These are phyloP conservation scores for Monascus ruber DNA, from an alignment of 2,329 filamentous ascomycete genomes.

Conservation along the genomic window DNA sequence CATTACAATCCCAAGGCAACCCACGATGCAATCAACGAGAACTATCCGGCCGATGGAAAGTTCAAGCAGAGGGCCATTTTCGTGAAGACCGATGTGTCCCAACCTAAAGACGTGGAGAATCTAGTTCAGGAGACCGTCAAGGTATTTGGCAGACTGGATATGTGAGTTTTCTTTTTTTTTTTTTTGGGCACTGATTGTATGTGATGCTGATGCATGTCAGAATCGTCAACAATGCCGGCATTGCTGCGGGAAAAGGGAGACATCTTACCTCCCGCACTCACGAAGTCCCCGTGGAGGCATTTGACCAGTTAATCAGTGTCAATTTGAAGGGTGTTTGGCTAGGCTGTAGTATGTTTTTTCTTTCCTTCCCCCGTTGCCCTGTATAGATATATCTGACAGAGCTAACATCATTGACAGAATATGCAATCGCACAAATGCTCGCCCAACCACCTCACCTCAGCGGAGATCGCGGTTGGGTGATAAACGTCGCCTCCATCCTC, in stretches of 20 bases:
- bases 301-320: constrained; percentile 30
- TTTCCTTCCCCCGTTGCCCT: not conserved
- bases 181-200: no score
- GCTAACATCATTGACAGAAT: constrained; percentile 10
- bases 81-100: constrained; percentile 34
- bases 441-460: constrained; percentile 21
- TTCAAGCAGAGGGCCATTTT: constrained; percentile 25
- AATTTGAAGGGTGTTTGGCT: constrained; percentile 32
- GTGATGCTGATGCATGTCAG: constrained; percentile 12
- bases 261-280: not conserved
- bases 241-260: constrained; percentile 28
- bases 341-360: constrained; percentile 22
- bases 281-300: constrained; percentile 27
- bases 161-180: constrained; percentile 19
- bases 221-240: constrained; percentile 41
- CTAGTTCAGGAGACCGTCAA: constrained; percentile 26
- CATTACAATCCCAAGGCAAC: constrained; percentile 2
- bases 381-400: no score
- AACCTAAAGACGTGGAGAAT: constrained; percentile 22
- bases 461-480: constrained; percentile 26
- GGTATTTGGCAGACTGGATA: constrained; percentile 32
- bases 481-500: constrained; percentile 23
- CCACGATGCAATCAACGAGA: constrained; percentile 4
- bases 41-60: constrained; percentile 3
- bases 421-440: constrained; percentile 29